phyloP scores from a whole-genome alignment of 495 filamentous ascomycete genomes.

The Penicillium waksmanii region DNA sequence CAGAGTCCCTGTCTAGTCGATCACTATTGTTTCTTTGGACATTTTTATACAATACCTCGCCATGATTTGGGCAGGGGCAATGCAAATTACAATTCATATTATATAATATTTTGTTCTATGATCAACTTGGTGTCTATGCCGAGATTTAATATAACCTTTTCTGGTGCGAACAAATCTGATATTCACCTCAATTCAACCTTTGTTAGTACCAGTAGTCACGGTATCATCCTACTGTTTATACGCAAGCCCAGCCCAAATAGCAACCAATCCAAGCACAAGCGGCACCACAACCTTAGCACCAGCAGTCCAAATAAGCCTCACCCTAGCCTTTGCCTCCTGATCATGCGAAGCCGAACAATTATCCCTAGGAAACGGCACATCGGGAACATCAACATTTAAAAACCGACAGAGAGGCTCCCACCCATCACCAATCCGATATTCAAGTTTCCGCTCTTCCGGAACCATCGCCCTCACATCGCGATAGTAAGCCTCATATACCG shows the following conservation, averaged over 20 bases:
- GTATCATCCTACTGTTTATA: not conserved
- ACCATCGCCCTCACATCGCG: conserved; percentile 2
- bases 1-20: too few relatives aligned
- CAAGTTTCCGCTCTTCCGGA: conserved; percentile 4
- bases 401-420: conserved; percentile 13
- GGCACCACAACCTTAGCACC: conserved; percentile 5
- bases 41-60: too few relatives aligned
- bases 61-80: too few relatives aligned
- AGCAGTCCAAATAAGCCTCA: conserved; percentile 7
- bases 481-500: conserved; percentile 1
- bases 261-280: conserved; percentile 4
- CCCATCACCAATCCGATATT: conserved; percentile 10
- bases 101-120: too few relatives aligned
- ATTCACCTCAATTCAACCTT: too few relatives aligned
- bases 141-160: too few relatives aligned
- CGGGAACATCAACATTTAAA: conserved; percentile 5
- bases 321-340: conserved; percentile 6
- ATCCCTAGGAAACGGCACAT: conserved; percentile 14
- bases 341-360: conserved; percentile 7
- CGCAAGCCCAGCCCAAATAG: conserved; percentile 10
- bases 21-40: too few relatives aligned
- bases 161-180: too few relatives aligned
- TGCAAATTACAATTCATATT: too few relatives aligned
- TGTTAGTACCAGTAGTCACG: too few relatives aligned
- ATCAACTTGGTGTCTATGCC: too few relatives aligned